phyloP scores from a whole-genome alignment of 441 rosid genomes.

The Theobroma grandiflorum region DNA sequence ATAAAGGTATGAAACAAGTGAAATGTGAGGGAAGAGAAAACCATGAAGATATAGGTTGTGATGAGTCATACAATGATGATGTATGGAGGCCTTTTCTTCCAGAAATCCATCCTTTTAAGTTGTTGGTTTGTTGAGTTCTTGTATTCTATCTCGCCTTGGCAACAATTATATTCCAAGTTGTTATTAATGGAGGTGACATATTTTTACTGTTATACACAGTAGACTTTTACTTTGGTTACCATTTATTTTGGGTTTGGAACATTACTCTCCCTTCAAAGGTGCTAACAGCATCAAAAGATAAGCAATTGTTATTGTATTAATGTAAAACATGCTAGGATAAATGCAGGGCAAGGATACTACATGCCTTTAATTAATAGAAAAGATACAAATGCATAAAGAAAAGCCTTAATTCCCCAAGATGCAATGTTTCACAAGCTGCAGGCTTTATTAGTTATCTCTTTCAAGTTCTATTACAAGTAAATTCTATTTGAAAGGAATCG shows the following conservation, averaged over 20 bases:
- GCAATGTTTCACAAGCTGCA: slow-evolving; percentile 31
- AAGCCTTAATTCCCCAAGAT: not conserved
- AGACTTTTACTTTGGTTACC: slow-evolving; percentile 56
- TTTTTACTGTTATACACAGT: slow-evolving; percentile 61
- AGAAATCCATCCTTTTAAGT: slow-evolving; percentile 54
- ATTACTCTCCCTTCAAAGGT: slow-evolving; percentile 55
- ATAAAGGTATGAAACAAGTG: slow-evolving; percentile 37
- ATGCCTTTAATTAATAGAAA: slow-evolving; percentile 39
- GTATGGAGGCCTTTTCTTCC: slow-evolving; percentile 58
- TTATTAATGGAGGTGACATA: slow-evolving; percentile 39
- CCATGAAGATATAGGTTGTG: slow-evolving; percentile 16
- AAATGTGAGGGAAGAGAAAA: slow-evolving; percentile 36
- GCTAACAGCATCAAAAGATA: slow-evolving; percentile 39
- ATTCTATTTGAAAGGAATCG: slow-evolving; percentile 6
- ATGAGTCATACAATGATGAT: slow-evolving; percentile 40
- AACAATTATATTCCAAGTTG: slow-evolving; percentile 34
- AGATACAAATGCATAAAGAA: slow-evolving; percentile 23
- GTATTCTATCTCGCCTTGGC: slow-evolving; percentile 55
- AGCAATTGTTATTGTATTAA: slow-evolving; percentile 21
- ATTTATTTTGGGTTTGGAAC: slow-evolving; percentile 62
- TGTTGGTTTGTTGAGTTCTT: slow-evolving; percentile 46
- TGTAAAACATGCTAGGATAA: slow-evolving; percentile 33
- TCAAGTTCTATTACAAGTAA: slow-evolving; percentile 73
- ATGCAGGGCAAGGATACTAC: slow-evolving; percentile 46
- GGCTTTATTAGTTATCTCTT: slow-evolving; percentile 49